Evolutionary conservation across 768 basidiomycete species (phyloP).

Genomic region (Naganishia randhawae): DNA sequence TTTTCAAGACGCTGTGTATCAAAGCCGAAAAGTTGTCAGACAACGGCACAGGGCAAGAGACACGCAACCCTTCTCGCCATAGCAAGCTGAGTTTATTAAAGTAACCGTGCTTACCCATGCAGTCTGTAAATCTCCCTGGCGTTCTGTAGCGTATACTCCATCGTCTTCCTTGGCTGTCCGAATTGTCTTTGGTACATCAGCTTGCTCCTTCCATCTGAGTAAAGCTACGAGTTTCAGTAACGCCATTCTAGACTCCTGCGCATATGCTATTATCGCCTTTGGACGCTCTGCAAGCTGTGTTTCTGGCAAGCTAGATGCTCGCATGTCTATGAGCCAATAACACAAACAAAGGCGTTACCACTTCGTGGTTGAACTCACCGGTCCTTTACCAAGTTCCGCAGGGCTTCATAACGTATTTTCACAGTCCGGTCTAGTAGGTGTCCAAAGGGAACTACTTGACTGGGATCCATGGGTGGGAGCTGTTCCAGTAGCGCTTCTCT

Average conservation of each 20-base stretch:
- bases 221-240: slow-evolving; percentile 21
- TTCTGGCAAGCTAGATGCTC: background rate
- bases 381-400: slow-evolving; percentile 12
- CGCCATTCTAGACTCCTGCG: slow-evolving; percentile 20
- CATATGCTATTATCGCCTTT: slow-evolving; percentile 16
- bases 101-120: slow-evolving; percentile 4
- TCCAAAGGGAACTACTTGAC: slow-evolving; percentile 19
- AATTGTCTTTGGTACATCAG: slow-evolving; percentile 5
- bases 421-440: slow-evolving; percentile 5
- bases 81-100: background rate
- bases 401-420: slow-evolving; percentile 14
- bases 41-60: background rate
- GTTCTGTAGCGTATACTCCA: background rate
- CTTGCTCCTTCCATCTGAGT: slow-evolving; percentile 22
- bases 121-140: slow-evolving; percentile 13
- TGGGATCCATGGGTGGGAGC: slow-evolving; percentile 13
- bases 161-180: background rate
- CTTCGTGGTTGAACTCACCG: background rate
- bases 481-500: slow-evolving; percentile 10
- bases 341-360: background rate
- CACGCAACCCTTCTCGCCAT: background rate
- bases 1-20: slow-evolving; percentile 7
- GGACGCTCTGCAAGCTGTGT: slow-evolving; percentile 20
- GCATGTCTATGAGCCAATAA: background rate
- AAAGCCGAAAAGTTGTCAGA: background rate